phyloP scores from a whole-genome alignment of 2,329 filamentous ascomycete genomes.

The Aureobasidium lini region DNA sequence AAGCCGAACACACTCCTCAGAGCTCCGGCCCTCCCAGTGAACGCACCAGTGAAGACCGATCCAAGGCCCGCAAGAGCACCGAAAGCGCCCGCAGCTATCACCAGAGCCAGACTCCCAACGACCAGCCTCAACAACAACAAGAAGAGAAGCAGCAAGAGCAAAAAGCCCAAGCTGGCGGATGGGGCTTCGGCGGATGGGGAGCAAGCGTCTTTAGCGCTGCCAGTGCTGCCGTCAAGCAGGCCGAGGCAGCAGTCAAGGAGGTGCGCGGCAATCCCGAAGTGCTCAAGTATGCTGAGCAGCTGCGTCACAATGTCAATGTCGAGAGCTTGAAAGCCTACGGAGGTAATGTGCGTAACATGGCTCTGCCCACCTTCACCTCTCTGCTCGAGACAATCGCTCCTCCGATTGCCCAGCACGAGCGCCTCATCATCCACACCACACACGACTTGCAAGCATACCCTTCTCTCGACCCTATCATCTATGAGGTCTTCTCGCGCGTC shows the following conservation, averaged over 20 bases:
- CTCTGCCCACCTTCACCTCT: slow-evolving; percentile 88
- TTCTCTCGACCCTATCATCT: slow-evolving; percentile 84
- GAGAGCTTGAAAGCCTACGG: slow-evolving; percentile 68
- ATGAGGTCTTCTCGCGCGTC: slow-evolving; percentile 84
- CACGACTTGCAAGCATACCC: slow-evolving; percentile 94
- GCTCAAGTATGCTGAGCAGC: slow-evolving; percentile 90
- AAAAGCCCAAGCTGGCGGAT: slow-evolving; percentile 35
- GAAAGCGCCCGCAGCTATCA: slow-evolving; percentile 69
- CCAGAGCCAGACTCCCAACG: slow-evolving; percentile 58
- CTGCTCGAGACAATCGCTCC: slow-evolving; percentile 92
- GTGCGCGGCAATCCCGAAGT: slow-evolving; percentile 96
- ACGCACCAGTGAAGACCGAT: slow-evolving; percentile 59
- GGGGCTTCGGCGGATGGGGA: slow-evolving; percentile 63
- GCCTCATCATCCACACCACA: slow-evolving; percentile 92
- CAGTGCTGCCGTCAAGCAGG: slow-evolving; percentile 78
- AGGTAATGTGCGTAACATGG: slow-evolving; percentile 81
- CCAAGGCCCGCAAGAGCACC: slow-evolving; percentile 53
- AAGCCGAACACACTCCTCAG: slow-evolving; percentile 44
- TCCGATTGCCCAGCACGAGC: slow-evolving; percentile 93
- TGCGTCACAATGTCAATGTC: slow-evolving; percentile 67
- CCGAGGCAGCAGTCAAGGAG: slow-evolving; percentile 86
- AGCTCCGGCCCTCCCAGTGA: slow-evolving; percentile 42
- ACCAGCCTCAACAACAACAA: slow-evolving; percentile 13
- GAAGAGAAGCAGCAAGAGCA: slow-evolving; percentile 3
- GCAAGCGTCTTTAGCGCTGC: slow-evolving; percentile 78